These are phyloP conservation scores for Mollisia scopiformis DNA, from an alignment of 2,329 filamentous ascomycete species.

Conservation along the genomic window DNA sequence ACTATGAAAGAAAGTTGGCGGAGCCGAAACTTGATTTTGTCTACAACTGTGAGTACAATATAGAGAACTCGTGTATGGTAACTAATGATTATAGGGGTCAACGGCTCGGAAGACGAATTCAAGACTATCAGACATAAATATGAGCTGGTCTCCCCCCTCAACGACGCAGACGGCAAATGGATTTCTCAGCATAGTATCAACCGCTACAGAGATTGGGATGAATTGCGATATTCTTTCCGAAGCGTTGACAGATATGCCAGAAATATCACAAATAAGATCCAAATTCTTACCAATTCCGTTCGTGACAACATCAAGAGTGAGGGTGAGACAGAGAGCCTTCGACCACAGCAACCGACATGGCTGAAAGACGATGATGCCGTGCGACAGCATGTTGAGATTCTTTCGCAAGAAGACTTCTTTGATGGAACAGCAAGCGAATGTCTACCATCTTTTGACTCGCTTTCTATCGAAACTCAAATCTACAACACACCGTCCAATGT, in stretches of 20 bases:
- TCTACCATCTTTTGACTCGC: conserved; percentile 48
- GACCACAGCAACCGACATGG: conserved; percentile 44
- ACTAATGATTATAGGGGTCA: conserved; percentile 36
- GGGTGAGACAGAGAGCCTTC: too few relatives aligned
- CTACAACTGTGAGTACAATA: conserved; percentile 39
- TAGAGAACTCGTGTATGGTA: background rate
- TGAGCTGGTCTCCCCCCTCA: conserved; percentile 44
- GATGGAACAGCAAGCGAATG: conserved; percentile 40
- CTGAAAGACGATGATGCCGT: conserved; percentile 39
- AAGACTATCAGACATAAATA: conserved; percentile 41
- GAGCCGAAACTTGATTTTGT: conserved; percentile 49
- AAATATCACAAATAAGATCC: conserved; percentile 45
- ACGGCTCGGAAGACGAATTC: conserved; percentile 44
- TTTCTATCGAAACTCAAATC: conserved; percentile 47
- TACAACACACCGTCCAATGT: conserved; percentile 45
- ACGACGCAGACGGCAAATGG: conserved; percentile 45
- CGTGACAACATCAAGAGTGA: conserved; percentile 32
- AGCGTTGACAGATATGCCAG: conserved; percentile 45
- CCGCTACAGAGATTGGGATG: conserved; percentile 48
- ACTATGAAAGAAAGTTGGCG: conserved; percentile 35
- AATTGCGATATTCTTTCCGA: conserved; percentile 47
- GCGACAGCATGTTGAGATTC: conserved; percentile 38
- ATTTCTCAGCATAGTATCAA: conserved; percentile 45
- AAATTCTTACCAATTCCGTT: conserved; percentile 46
- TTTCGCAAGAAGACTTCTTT: conserved; percentile 47